A percentile compares a stretch with the other conserved stretches of the same genome.
These are phyloP conservation scores for Corchorus capsularis DNA, from an alignment of 345 rosid species.

Conservation along the genomic window DNA sequence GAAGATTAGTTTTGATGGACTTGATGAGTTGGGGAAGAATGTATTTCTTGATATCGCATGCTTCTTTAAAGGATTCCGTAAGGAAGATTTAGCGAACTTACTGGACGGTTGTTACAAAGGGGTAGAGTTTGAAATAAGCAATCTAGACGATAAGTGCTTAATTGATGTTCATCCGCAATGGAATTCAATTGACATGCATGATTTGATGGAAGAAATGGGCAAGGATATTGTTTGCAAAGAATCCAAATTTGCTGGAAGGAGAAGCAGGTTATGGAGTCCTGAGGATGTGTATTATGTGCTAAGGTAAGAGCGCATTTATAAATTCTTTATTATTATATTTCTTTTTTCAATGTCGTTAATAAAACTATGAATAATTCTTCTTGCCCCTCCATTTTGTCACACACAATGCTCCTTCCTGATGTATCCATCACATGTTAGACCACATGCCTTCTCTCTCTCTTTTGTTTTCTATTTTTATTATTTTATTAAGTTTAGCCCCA, in stretches of 20 bases:
- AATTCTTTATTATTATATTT: too few relatives aligned
- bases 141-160: conserved; percentile 34
- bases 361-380: too few relatives aligned
- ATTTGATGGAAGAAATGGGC: conserved; percentile 43
- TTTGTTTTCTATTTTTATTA: too few relatives aligned
- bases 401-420: too few relatives aligned
- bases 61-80: too few relatives aligned
- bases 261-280: conserved; percentile 20
- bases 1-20: background rate
- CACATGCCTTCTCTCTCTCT: too few relatives aligned
- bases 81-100: conserved; percentile 33
- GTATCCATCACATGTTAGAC: too few relatives aligned
- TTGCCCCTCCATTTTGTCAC: too few relatives aligned
- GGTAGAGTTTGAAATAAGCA: background rate
- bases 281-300: conserved; percentile 27
- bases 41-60: conserved; percentile 49
- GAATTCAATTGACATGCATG: conserved; percentile 43
- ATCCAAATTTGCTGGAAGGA: conserved; percentile 15
- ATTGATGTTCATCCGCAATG: conserved; percentile 21
- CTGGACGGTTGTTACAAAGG: conserved; percentile 18
- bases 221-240: conserved; percentile 29
- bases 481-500: too few relatives aligned
- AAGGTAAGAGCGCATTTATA: conserved; percentile 26
- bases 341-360: too few relatives aligned
- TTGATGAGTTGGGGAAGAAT: background rate